Base-by-base conservation (phyloP, 1,284 basidiomycete genomes). In the Papiliotrema flavescens region DNA sequence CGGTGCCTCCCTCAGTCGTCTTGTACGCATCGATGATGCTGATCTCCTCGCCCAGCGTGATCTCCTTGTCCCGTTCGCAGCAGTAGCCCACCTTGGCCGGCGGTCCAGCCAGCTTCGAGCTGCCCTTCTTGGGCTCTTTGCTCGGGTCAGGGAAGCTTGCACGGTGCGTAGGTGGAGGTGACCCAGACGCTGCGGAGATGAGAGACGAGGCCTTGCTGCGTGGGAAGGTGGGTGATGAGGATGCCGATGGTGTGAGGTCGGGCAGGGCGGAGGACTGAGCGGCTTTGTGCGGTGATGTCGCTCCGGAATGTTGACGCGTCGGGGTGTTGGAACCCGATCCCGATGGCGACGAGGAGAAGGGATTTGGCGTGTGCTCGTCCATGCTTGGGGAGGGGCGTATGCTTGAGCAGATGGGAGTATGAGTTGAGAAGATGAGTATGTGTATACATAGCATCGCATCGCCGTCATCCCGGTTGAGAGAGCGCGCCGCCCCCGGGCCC, bases 11-110 rank as follows among this genome's bases (percentile, higher is more conserved):
- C 55, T 91, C 83, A 13, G 86, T 84, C 15, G 93, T 97, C 84
- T 98, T 98, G 78, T 90, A 85, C 3, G 95, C 95, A 73, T 98
- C 95, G 44, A 86, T 82, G 66, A 98, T 95, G 55, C 62, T 60
- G 42, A 77, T 70, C 55, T 76, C 71, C 34, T 70, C 72, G 0
- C 74, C 76, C 17, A 64, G 59, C 11, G 59, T 51, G 48, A 75
- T 71, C 54, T 74, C 70, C 26, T 66, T 67, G 55, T 76, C 75
- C 51, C 66, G 56, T 26, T 70, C 73, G 58, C 75, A 76, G 63
- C 75, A 76, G 52, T 63, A 71, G 22, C 69, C 75, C 23, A 60
- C 61, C 57, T 76, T 76, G 15, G 65, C 62, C 49, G 67, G 65
- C 2, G 74, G 74, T 4, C 74, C 74, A 4, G 64, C 62, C n/a